Conservation (phyloP, 1,284 basidiomycete genomes). For the Violaceomyces palustris region DNA sequence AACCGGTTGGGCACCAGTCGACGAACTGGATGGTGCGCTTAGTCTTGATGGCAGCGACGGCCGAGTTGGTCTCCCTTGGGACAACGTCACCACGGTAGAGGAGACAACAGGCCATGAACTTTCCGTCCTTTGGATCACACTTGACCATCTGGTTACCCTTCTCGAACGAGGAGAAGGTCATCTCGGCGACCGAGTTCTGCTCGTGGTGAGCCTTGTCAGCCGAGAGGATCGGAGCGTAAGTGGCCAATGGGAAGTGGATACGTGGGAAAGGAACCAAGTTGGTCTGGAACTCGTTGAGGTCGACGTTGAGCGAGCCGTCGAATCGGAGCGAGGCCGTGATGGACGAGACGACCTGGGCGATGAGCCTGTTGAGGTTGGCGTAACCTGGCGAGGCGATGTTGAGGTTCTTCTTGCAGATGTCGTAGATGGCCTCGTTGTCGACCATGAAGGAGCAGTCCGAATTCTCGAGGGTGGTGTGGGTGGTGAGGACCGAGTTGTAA, state of each 20-base stretch:
- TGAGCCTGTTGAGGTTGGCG: constrained; percentile 91
- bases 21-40: constrained; percentile 70
- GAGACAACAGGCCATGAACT: constrained; percentile 72
- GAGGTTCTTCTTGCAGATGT: constrained; percentile 96
- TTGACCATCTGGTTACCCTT: constrained; percentile 89
- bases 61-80: constrained; percentile 91
- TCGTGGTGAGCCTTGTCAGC: constrained; percentile 78
- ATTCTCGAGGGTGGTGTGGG: constrained; percentile 97
- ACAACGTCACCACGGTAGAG: constrained; percentile 85
- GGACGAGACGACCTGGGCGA: constrained; percentile 90
- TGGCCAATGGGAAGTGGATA: constrained; percentile 96
- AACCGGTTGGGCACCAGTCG: constrained; percentile 98
- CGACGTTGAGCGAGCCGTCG: constrained; percentile 95
- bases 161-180: constrained; percentile 99
- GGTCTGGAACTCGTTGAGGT: constrained; percentile 97
- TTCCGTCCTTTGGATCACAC: constrained; percentile 57
- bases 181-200: constrained; percentile 94
- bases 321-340: constrained; percentile 96
- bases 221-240: constrained; percentile 89
- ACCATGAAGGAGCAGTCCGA: constrained; percentile 78
- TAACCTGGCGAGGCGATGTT: constrained; percentile 82
- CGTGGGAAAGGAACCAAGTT: constrained; percentile 79
- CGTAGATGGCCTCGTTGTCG: constrained; percentile 68
- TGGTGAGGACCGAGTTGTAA: constrained; percentile 98
- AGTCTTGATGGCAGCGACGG: constrained; percentile 90